Evolutionary conservation across 2,329 filamentous ascomycete genomes (phyloP).

Genomic region (Fusarium mundagurra): DNA sequence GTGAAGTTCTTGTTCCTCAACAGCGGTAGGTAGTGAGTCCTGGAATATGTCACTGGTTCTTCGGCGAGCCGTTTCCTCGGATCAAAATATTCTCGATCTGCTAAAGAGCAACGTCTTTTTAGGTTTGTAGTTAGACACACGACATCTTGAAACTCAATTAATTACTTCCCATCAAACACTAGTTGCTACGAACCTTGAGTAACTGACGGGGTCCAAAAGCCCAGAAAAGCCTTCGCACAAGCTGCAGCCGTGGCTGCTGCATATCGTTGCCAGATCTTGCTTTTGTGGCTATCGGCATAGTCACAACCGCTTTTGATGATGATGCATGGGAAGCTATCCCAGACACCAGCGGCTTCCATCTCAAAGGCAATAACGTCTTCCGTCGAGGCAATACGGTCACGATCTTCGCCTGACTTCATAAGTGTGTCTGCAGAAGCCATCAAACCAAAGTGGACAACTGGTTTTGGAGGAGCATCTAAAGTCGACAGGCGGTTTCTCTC

Average conservation of each 20-base stretch:
- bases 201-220: background rate
- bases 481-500: fast-evolving
- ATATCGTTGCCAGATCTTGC: conserved; percentile 12
- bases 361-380: background rate
- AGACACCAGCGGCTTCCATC: background rate
- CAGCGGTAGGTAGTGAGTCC: background rate
- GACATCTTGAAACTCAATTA: background rate
- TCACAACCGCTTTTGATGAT: conserved; percentile 18
- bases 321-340: background rate
- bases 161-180: background rate
- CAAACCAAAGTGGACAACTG: background rate
- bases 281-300: conserved; percentile 27
- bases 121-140: background rate
- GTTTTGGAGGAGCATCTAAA: fast-evolving
- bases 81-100: background rate
- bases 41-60: background rate
- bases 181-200: background rate
- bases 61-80: background rate
- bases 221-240: background rate
- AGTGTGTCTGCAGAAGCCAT: background rate
- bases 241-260: conserved; percentile 5
- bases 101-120: background rate
- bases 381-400: fast-evolving
- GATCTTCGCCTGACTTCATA: background rate
- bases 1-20: background rate